phyloP scores from a whole-genome alignment of 805 yeast species.

The Ogataea degrootiae region DNA sequence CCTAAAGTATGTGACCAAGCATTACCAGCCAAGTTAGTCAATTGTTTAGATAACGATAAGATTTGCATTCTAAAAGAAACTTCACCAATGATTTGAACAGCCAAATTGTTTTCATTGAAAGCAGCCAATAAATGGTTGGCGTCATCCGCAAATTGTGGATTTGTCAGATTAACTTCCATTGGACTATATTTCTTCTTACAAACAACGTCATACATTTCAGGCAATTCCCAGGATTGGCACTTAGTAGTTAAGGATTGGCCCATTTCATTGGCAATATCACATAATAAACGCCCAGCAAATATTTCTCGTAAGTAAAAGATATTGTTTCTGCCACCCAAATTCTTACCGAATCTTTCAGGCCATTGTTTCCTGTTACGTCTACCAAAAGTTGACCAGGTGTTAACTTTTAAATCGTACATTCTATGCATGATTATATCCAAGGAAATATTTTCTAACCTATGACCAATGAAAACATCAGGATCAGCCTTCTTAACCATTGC shows the following conservation, averaged over 20 bases:
- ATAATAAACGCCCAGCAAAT: slow-evolving; percentile 78
- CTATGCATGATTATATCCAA: slow-evolving; percentile 79
- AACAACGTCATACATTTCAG: slow-evolving; percentile 84
- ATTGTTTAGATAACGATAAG: slow-evolving; percentile 80
- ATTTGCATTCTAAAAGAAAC: slow-evolving; percentile 81
- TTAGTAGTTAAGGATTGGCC: slow-evolving; percentile 88
- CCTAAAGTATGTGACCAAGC: slow-evolving; percentile 94
- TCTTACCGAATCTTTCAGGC: slow-evolving; percentile 69
- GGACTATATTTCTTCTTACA: slow-evolving; percentile 59
- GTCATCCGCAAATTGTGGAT: slow-evolving; percentile 61
- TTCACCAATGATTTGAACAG: slow-evolving; percentile 68
- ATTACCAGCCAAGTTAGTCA: slow-evolving; percentile 92
- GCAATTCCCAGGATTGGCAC: slow-evolving; percentile 91
- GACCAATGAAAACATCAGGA: slow-evolving; percentile 91
- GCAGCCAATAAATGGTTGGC: slow-evolving; percentile 65
- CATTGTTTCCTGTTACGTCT: slow-evolving; percentile 71
- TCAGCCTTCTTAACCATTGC: slow-evolving; percentile 69
- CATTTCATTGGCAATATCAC: slow-evolving; percentile 92
- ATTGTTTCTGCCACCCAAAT: slow-evolving; percentile 42
- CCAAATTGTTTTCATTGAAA: slow-evolving; percentile 59
- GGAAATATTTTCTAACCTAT: slow-evolving; percentile 72
- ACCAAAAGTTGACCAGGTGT: slow-evolving; percentile 79
- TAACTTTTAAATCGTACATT: slow-evolving; percentile 67
- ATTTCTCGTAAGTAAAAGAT: slow-evolving; percentile 54
- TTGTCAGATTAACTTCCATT: slow-evolving; percentile 69